These are phyloP conservation scores for Kregervanrija fluxuum DNA, from an alignment of 805 yeast species.

Conservation along the genomic window DNA sequence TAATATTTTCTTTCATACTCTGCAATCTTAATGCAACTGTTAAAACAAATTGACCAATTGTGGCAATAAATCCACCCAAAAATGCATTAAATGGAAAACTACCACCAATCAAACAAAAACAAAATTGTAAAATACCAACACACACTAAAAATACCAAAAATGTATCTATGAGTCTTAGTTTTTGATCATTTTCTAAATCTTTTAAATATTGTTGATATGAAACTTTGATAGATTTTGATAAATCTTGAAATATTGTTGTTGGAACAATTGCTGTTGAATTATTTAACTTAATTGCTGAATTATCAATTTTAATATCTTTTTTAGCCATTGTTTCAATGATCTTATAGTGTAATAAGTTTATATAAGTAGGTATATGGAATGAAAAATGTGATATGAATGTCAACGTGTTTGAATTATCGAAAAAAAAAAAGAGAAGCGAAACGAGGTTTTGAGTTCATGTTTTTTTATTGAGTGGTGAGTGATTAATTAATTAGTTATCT, in stretches of 20 bases:
- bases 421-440: too few relatives aligned
- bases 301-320: slow-evolving; percentile 1
- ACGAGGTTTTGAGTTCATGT: too few relatives aligned
- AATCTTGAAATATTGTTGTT: not conserved
- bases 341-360: too few relatives aligned
- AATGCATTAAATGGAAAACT: slow-evolving; percentile 97
- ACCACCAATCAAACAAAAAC: slow-evolving; percentile 70
- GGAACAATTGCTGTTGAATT: not conserved
- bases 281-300: not conserved
- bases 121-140: slow-evolving; percentile 72
- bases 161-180: slow-evolving; percentile 63
- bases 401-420: too few relatives aligned
- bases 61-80: slow-evolving; percentile 82
- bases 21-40: slow-evolving; percentile 80
- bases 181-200: slow-evolving; percentile 26
- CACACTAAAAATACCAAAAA: slow-evolving; percentile 70
- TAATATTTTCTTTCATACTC: slow-evolving; percentile 26
- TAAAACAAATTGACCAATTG: slow-evolving; percentile 94
- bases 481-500: too few relatives aligned
- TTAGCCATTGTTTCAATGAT: slow-evolving; percentile 2
- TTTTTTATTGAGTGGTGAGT: too few relatives aligned
- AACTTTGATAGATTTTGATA: slow-evolving; percentile 3
- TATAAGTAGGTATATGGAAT: too few relatives aligned
- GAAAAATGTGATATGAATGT: too few relatives aligned
- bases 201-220: slow-evolving; percentile 10